A percentile compares a stretch with the other conserved stretches of the same genome.
phyloP scores from a whole-genome alignment of 495 filamentous ascomycete genomes.

The Platismatia glauca region DNA sequence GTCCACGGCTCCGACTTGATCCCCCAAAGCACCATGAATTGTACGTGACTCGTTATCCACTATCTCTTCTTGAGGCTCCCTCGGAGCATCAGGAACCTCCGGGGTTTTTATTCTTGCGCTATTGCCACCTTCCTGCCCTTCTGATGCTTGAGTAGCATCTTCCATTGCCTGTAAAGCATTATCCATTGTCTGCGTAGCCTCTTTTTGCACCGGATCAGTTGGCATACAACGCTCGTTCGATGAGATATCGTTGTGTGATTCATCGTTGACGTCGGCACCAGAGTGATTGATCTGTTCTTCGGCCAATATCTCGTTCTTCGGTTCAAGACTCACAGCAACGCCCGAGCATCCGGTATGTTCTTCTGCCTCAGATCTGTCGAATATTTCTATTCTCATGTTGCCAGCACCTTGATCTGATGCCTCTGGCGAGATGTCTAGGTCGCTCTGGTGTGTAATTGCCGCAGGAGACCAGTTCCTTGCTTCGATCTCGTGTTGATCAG shows the following conservation, averaged over 20 bases:
- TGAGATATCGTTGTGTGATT: not conserved
- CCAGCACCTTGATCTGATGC: not conserved
- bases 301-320: not conserved
- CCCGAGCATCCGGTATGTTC: not conserved
- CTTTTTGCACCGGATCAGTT: not conserved
- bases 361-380: not conserved
- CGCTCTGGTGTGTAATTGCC: not conserved
- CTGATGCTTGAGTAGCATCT: not conserved
- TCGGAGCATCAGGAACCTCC: not conserved
- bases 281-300: not conserved
- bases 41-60: conserved; percentile 7
- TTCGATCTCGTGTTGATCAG: not conserved
- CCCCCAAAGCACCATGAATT: conserved; percentile 5
- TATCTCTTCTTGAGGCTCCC: not conserved
- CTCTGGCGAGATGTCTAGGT: not conserved
- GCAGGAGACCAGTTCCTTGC: not conserved
- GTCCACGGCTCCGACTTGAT: not conserved
- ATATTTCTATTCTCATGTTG: not conserved
- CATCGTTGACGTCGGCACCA: not conserved
- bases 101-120: not conserved
- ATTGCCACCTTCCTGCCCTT: not conserved
- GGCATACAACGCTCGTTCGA: not conserved
- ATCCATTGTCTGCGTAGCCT: not conserved
- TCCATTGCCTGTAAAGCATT: too few species aligned
- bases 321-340: not conserved